Base-by-base conservation (phyloP, 768 basidiomycete genomes). In the Suillus placidus region DNA sequence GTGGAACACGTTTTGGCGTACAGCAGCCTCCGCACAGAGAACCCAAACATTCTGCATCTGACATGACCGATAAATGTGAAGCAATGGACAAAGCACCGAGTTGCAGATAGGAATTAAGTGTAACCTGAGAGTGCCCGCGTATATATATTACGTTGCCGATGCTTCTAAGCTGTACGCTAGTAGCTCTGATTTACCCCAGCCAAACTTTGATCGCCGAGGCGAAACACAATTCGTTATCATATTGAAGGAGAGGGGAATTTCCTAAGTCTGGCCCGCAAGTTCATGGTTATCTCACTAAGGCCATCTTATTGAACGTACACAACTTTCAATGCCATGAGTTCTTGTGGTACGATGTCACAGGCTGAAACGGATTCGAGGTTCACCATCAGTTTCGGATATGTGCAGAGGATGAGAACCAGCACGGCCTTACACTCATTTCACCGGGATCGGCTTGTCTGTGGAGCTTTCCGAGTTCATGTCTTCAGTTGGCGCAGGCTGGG, bases 401-500 rank as follows among this genome's bases (percentile, higher is more conserved):
- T 52, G 51, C 51, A 18, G 30, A 32, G 10, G 30, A 54, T 54
- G 4, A 20, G 16, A 54, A 32, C 16, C 18, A 52, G 51, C 26
- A 52, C 16, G 16, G 30, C 51, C 52, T 20, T 20, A 6, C 52
- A 20, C 32, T 54, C 6, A 34, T 54, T 54, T 55, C 32, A 20
- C 20, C 18, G 54, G 32, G 54, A 20, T 12, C 18, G 54, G 32
- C 32, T 55, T 34, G 32, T 34, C 32, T 20, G 54, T 20, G 10
- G 32, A 55, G 32, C 54, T 32, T n/a, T 34, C 52, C 4, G 9
- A 12, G 52, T 12, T 54, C 75, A 76, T 76, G 49, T 49, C 68
- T 0, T 64, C 65, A 26, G 64, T 69, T 23, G 68, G 72, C 18
- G 35, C 61, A n/a, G 73, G 76, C 35, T 78, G 75, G 52, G 70